Base-by-base conservation (phyloP, 2,329 filamentous ascomycete species). In the Seiridium unicorne region DNA sequence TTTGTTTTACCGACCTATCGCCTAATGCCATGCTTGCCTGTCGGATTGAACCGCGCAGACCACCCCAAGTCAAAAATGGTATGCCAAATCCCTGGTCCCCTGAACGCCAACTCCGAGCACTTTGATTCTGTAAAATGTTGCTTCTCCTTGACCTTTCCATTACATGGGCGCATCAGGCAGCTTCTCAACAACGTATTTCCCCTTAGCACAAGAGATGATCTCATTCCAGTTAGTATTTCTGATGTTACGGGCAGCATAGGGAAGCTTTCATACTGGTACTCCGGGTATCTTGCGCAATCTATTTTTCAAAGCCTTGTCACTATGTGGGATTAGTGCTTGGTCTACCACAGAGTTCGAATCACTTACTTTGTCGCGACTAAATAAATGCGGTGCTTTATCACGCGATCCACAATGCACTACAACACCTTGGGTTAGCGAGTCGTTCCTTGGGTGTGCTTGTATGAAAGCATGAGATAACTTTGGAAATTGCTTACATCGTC, bases 111-210 rank as follows among this genome's bases (percentile, higher is more conserved):
- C 49, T 34, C 49, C 49, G 10, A 38, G 51, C 10, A 54, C 51
- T 36, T 35, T 35, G 35, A 42, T 54, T 40, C 18, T 49, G 47
- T 8, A 49, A 49, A 49, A 49, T 11, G 13, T 48, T 26, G 26
- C 32, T 18, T 18, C 6, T 13, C 8, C 44, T 11, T 2, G 3
- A 26, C 13, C 7, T 18, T 18, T 10, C 11, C n/a, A n/a, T 36
- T 61, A 61, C 31, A 49, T 49, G 13, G 60, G 54, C 47, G 58
- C 60, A 31, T 62, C 60, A 4, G 60, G 60, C 35, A 62, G 51
- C 38, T 49, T 59, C 81, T 98, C 95, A 70, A 99, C 95, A 53
- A 94, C 89, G 76, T 97, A 98, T 76, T 97, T 97, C 51, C 91
- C 92, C 70, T 91, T 85, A 5, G 90, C 91, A 35, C 95, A 92